Conservation (phyloP, 2,329 filamentous ascomycete species). For the Xenoacremonium recifei region DNA sequence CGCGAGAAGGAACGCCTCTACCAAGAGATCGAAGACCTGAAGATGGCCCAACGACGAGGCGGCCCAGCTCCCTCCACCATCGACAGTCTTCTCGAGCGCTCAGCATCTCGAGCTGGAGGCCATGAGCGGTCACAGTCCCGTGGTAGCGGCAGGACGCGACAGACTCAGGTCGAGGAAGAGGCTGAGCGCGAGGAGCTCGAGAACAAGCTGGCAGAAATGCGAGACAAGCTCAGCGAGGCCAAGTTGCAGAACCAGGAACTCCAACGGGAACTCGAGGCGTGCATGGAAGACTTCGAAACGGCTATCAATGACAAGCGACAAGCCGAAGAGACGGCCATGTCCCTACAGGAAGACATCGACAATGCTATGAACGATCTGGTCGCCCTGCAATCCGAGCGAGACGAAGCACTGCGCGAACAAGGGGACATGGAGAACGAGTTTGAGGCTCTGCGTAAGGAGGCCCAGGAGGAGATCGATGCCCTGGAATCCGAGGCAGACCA, state of each 20-base stretch:
- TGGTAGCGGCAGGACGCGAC: slow-evolving; percentile 65
- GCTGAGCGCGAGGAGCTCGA: slow-evolving; percentile 84
- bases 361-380: slow-evolving; percentile 77
- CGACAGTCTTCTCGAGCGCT: slow-evolving; percentile 92
- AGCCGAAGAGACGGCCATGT: slow-evolving; percentile 55
- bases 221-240: slow-evolving; percentile 82
- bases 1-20: slow-evolving; percentile 93
- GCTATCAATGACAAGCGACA: slow-evolving; percentile 63
- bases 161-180: slow-evolving; percentile 64
- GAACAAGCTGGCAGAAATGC: slow-evolving; percentile 75
- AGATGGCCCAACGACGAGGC: slow-evolving; percentile 77
- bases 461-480: slow-evolving; percentile 64
- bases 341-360: slow-evolving; percentile 79
- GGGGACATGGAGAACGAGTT: slow-evolving; percentile 60
- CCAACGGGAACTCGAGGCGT: slow-evolving; percentile 76
- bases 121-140: slow-evolving; percentile 73
- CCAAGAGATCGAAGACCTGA: slow-evolving; percentile 95
- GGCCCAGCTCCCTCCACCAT: slow-evolving; percentile 64
- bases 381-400: slow-evolving; percentile 76
- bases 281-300: slow-evolving; percentile 75
- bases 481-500: slow-evolving; percentile 72
- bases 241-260: slow-evolving; percentile 90
- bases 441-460: slow-evolving; percentile 59
- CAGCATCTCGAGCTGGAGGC: slow-evolving; percentile 74
- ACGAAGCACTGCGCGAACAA: slow-evolving; percentile 74